Conservation (phyloP, 495 filamentous ascomycete species). For the Talaromyces borbonicus region DNA sequence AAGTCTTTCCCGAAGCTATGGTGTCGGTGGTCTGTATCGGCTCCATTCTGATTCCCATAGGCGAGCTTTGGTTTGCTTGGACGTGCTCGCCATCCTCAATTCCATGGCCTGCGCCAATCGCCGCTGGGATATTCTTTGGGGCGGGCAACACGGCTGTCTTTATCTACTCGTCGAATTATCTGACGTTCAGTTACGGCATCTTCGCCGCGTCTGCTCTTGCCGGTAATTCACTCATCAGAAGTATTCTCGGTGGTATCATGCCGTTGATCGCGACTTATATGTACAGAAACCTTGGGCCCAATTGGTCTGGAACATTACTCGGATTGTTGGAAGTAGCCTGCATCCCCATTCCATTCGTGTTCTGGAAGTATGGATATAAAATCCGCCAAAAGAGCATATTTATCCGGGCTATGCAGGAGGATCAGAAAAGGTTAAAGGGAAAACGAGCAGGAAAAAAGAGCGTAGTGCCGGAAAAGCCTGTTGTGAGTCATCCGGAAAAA, state of each 20-base stretch:
- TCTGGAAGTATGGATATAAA: conserved; percentile 52
- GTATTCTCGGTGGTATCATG: conserved; percentile 55
- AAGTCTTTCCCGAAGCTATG: conserved; percentile 61
- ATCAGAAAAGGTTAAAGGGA: conserved; percentile 51
- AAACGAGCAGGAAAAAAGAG: conserved; percentile 16
- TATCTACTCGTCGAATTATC: conserved; percentile 71
- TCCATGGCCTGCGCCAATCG: conserved; percentile 64
- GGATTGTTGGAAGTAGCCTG: conserved; percentile 66
- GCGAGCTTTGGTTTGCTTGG: conserved; percentile 74
- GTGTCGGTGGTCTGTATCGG: conserved; percentile 64
- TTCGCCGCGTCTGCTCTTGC: conserved; percentile 71
- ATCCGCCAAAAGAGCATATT: conserved; percentile 59
- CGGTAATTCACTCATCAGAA: conserved; percentile 64
- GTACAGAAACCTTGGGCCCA: conserved; percentile 63
- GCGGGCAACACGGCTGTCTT: conserved; percentile 68
- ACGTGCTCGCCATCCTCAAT: conserved; percentile 63
- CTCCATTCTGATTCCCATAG: conserved; percentile 55
- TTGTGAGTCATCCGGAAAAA: neutral
- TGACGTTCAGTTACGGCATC: conserved; percentile 67
- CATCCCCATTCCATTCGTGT: conserved; percentile 60
- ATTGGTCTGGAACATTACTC: conserved; percentile 68
- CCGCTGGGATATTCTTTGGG: conserved; percentile 72
- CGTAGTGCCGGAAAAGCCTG: neutral
- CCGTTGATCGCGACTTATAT: conserved; percentile 65
- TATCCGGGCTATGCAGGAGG: conserved; percentile 65